Evolutionary conservation across 2,329 filamentous ascomycete species (phyloP), one percentile per base, ranked within the genome.

Genomic region (Venturia asperata): DNA sequence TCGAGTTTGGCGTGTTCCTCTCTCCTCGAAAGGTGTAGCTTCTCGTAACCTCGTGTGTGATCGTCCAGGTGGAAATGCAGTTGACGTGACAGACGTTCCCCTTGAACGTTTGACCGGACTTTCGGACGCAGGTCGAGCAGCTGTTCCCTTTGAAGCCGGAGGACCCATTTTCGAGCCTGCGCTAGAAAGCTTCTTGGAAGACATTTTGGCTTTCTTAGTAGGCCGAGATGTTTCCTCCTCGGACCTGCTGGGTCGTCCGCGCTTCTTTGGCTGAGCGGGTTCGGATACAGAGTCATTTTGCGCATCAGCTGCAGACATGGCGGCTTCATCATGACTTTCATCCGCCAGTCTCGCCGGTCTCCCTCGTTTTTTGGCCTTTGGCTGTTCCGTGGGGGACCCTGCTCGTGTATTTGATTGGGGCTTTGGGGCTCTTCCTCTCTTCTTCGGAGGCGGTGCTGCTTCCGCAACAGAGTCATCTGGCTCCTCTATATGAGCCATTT

Each of bases 1-100:
- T 64, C 91, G 87, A n/a, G 83, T 83, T 62, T 87, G 90, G 56
- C 81, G 83, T 39, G 80, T 80, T 67, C 84, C 79, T 34, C 77
- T 79, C 64, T 86, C 81, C 49, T 76, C 74, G 17, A 72, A 71
- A 7, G 76, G 76, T 27, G 76, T 78, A 37, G 69, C 70, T 15
- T 74, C 72, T 58, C 76, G 76, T 7, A 77, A 69, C 55, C 71
- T 69, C 27, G 74, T 72, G 58, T 75, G 72, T 66, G 71, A 73
- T 65, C 72, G 70, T n/a, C 72, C 70, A 56, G 69, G 70, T 47
- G 65, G 19, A 30, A 56, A 60, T 21, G 52, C 52, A 10, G 52
- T 58, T 34, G 52, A 58, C 19, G 30, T 17, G 34, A 64, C 52
- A n/a, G 63, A 64, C 9, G 43, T 13, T 34, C n/a, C 52, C 67